Evolutionary conservation across 192 early-diverging fungal genomes (phyloP).

Genomic region (Dissophora globulifera): DNA sequence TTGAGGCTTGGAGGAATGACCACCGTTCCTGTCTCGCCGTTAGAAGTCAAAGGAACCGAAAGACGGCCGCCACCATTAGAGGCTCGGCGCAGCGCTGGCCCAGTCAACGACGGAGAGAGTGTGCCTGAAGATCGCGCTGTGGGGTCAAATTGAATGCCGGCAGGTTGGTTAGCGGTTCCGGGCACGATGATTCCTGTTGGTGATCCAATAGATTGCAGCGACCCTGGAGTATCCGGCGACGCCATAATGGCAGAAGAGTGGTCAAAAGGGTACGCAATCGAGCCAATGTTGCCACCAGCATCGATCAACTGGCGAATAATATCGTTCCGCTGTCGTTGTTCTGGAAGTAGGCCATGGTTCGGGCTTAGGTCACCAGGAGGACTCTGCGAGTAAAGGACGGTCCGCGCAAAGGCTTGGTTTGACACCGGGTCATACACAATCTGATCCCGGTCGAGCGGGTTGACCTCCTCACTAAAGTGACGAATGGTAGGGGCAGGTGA

Average conservation of each 20-base stretch:
- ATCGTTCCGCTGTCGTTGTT: constrained; percentile 18
- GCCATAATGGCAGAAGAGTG: background rate
- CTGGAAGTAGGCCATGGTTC: constrained; percentile 5
- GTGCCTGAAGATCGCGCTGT: constrained; percentile 28
- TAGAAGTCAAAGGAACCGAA: constrained; percentile 1
- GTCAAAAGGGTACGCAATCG: constrained; percentile 19
- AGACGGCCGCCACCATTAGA: constrained; percentile 24
- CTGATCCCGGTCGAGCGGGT: constrained; percentile 47
- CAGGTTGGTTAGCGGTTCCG: constrained; percentile 13
- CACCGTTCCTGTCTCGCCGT: constrained; percentile 10
- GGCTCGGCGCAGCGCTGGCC: constrained; percentile 9
- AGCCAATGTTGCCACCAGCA: constrained; percentile 11
- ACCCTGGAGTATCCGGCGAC: constrained; percentile 33
- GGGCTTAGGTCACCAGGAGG: constrained; percentile 45
- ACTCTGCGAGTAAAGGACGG: constrained; percentile 29
- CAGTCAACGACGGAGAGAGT: constrained; percentile 16
- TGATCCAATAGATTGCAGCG: constrained; percentile 6
- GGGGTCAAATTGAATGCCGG: constrained; percentile 39
- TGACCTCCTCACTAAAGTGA: constrained; percentile 45
- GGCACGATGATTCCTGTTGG: constrained; percentile 26
- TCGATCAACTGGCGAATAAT: constrained; percentile 34
- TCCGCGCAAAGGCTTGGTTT: constrained; percentile 36
- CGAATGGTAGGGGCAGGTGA: constrained; percentile 43
- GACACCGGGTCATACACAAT: constrained; percentile 32
- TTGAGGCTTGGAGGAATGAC: constrained; percentile 12